Evolutionary conservation across 257 asterid species (phyloP).

Genomic region (Solanum megistacrolobum): DNA sequence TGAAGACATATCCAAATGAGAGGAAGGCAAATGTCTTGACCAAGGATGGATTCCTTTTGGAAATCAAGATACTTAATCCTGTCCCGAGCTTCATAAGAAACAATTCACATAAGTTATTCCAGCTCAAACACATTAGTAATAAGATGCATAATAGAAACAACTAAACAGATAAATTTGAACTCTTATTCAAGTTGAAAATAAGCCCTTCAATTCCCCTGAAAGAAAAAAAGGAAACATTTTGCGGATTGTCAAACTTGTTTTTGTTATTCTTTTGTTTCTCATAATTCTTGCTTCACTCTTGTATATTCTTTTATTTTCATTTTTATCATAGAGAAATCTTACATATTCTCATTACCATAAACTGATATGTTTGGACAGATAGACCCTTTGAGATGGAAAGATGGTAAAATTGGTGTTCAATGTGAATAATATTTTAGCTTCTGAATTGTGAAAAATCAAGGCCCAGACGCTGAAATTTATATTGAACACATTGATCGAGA

Average conservation of each 20-base stretch:
- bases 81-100: constrained; percentile 81
- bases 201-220: not conserved
- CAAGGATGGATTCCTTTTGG: constrained; percentile 89
- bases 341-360: not conserved
- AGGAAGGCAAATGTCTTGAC: constrained; percentile 68
- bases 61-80: constrained; percentile 78
- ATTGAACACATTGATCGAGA: not conserved
- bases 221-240: not conserved
- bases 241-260: not conserved
- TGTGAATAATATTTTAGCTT: not conserved
- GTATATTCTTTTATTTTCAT: not conserved
- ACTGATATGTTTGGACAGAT: not conserved
- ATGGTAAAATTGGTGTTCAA: not conserved
- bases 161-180: not conserved
- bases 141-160: not conserved
- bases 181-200: not conserved
- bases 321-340: not conserved
- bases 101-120: constrained; percentile 13
- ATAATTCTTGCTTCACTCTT: not conserved
- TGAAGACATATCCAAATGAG: constrained; percentile 85
- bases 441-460: not conserved
- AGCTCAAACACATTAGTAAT: not conserved
- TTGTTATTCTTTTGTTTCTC: not conserved
- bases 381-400: not conserved
- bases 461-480: not conserved